These are phyloP conservation scores for Echinosophora koreensis DNA, from an alignment of 306 rosid species.

Conservation along the genomic window DNA sequence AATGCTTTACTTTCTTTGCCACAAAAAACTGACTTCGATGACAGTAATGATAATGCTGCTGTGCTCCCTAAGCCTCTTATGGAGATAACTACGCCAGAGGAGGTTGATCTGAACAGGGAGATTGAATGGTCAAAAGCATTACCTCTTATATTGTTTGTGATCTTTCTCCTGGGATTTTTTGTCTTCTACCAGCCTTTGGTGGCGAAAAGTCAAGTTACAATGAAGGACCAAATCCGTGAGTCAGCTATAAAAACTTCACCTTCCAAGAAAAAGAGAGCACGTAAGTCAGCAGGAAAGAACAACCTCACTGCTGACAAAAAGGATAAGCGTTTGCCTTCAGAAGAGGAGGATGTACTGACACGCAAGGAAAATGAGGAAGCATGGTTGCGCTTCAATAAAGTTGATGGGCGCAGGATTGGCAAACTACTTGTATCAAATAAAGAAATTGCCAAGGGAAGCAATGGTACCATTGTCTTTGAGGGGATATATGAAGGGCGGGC, in stretches of 20 bases:
- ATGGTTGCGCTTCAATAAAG: conserved; percentile 18
- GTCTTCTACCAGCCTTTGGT: neutral
- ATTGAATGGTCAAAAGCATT: conserved; percentile 34
- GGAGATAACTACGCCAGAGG: conserved; percentile 29
- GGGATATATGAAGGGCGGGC: conserved; percentile 76
- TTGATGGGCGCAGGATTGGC: conserved; percentile 66
- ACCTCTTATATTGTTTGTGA: conserved; percentile 36
- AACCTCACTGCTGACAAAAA: conserved; percentile 42
- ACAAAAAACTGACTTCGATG: conserved; percentile 25
- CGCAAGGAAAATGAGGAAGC: conserved; percentile 23
- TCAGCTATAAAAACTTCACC: conserved; percentile 45
- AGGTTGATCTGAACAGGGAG: conserved; percentile 12
- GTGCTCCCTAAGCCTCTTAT: conserved; percentile 20
- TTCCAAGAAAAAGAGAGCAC: conserved; percentile 60
- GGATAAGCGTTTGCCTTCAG: conserved; percentile 42
- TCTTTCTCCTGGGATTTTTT: conserved; percentile 44
- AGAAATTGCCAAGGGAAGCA: conserved; percentile 84
- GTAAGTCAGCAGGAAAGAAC: conserved; percentile 56
- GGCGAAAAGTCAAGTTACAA: conserved; percentile 25
- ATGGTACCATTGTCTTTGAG: conserved; percentile 78
- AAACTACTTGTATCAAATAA: conserved; percentile 61
- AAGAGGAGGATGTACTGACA: conserved; percentile 41
- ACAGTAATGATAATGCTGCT: conserved; percentile 33
- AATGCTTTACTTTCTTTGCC: conserved; percentile 36
- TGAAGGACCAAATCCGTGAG: conserved; percentile 40